These are phyloP conservation scores for Talaromyces borbonicus DNA, from an alignment of 495 filamentous ascomycete genomes.

Conservation along the genomic window DNA sequence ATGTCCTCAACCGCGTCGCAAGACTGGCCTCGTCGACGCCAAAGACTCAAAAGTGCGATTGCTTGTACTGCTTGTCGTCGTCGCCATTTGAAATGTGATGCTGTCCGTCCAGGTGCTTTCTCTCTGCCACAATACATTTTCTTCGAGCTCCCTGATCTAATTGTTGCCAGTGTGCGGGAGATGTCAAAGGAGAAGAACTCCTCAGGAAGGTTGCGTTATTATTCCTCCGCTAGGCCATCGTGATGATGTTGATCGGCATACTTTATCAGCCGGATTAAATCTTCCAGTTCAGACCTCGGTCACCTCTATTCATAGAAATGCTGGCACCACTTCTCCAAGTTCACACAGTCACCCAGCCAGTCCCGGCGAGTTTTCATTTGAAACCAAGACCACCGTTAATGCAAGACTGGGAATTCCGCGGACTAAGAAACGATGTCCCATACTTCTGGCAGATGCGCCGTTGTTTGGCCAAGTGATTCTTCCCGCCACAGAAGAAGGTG, in stretches of 20 bases:
- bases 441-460: background rate
- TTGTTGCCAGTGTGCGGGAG: background rate
- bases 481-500: background rate
- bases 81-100: constrained; percentile 1
- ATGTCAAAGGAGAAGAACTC: background rate
- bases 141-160: no score
- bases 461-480: background rate
- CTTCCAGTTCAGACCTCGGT: background rate
- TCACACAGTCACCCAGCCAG: background rate
- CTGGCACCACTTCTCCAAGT: background rate
- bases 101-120: background rate
- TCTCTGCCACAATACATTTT: no score
- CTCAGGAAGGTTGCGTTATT: background rate
- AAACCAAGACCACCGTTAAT: background rate
- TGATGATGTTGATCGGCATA: background rate
- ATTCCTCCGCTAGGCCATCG: background rate
- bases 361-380: background rate
- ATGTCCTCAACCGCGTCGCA: background rate
- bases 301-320: background rate
- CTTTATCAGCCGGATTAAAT: background rate
- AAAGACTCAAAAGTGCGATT: background rate
- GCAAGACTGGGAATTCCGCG: background rate
- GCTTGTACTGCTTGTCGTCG: constrained; percentile 4
- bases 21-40: background rate
- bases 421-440: background rate